These are phyloP conservation scores for Russula griseocarnosa DNA, from an alignment of 768 basidiomycete genomes.

Conservation along the genomic window DNA sequence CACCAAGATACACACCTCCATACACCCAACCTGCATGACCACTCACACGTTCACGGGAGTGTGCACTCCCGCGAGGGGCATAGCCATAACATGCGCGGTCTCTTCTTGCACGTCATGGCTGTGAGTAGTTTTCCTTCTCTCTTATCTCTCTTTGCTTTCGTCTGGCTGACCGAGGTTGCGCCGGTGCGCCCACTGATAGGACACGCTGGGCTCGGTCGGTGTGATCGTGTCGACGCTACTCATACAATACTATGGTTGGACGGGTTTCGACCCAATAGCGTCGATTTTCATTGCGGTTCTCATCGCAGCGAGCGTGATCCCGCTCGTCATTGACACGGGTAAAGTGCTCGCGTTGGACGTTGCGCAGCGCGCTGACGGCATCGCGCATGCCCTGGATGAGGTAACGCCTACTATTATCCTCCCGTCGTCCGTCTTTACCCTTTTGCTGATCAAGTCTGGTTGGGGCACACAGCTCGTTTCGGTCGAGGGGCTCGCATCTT, in stretches of 20 bases:
- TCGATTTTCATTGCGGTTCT: conserved; percentile 93
- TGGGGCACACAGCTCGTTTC: conserved; percentile 50
- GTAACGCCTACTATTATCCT: conserved; percentile 39
- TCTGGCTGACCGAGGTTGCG: conserved; percentile 18
- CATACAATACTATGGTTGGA: conserved; percentile 96
- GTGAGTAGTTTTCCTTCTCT: conserved; percentile 41
- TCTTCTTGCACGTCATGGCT: conserved; percentile 96
- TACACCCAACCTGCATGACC: conserved; percentile 47
- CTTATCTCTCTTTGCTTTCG: not conserved
- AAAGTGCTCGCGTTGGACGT: conserved; percentile 84
- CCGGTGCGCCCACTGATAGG: conserved; percentile 41
- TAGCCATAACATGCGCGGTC: conserved; percentile 98
- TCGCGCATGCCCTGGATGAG: conserved; percentile 59
- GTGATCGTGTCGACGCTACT: conserved; percentile 96
- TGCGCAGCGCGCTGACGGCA: conserved; percentile 52
- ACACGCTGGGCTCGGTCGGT: conserved; percentile 94
- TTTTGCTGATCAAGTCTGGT: not conserved
- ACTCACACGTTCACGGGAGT: conserved; percentile 45
- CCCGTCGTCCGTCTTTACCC: not conserved
- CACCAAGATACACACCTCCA: conserved; percentile 38
- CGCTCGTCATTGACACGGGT: conserved; percentile 91
- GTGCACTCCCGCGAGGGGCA: conserved; percentile 68
- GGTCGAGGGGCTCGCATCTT: conserved; percentile 79
- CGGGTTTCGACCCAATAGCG: conserved; percentile 97
- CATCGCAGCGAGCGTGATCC: conserved; percentile 93